phyloP scores from a whole-genome alignment of 345 rosid species.

The Acer saccharum region DNA sequence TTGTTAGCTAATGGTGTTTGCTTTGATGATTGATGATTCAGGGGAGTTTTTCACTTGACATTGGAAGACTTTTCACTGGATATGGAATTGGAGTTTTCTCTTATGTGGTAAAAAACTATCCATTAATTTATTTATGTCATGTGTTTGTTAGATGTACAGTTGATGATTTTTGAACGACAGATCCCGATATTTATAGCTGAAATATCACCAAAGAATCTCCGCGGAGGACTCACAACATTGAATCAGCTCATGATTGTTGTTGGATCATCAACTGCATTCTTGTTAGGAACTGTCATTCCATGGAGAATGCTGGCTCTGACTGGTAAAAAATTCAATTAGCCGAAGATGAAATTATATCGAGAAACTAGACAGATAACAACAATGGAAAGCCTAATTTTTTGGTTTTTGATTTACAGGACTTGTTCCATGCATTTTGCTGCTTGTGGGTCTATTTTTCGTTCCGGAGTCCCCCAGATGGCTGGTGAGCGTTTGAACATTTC shows the following conservation, averaged over 20 bases:
- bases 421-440: constrained; percentile 68
- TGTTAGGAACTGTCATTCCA: constrained; percentile 62
- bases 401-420: constrained; percentile 47
- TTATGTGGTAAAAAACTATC: constrained; percentile 60
- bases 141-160: background rate
- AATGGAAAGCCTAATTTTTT: constrained; percentile 16
- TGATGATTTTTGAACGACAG: constrained; percentile 29
- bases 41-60: constrained; percentile 65
- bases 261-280: constrained; percentile 67
- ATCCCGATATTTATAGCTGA: constrained; percentile 89
- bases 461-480: constrained; percentile 98
- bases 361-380: too few relatives aligned
- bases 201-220: constrained; percentile 86
- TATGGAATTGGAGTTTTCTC: constrained; percentile 90
- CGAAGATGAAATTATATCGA: too few relatives aligned
- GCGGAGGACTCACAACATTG: constrained; percentile 86
- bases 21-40: constrained; percentile 23
- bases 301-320: constrained; percentile 86
- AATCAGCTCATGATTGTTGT: constrained; percentile 86
- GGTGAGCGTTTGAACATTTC: constrained; percentile 40
- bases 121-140: background rate
- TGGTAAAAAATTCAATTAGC: constrained; percentile 37
- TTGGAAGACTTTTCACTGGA: constrained; percentile 88
- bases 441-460: constrained; percentile 65
- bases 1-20: background rate